Evolutionary conservation across 768 basidiomycete species (phyloP).

Genomic region (Pulveroboletus sp.): DNA sequence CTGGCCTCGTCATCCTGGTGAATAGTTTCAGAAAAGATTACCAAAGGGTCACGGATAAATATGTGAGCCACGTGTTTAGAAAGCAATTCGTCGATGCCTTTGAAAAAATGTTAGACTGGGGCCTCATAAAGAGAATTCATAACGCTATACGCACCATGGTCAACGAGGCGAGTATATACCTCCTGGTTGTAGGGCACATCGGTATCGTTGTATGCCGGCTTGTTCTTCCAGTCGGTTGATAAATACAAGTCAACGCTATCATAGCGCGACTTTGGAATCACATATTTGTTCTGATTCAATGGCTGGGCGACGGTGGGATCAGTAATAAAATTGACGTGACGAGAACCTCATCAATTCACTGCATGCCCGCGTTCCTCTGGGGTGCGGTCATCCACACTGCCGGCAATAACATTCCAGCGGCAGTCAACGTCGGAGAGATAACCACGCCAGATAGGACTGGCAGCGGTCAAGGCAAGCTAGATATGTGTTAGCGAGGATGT

Average conservation of each 20-base stretch:
- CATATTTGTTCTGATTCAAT: constrained; percentile 63
- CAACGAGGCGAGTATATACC: constrained; percentile 66
- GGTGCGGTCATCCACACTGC: constrained; percentile 96
- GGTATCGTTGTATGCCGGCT: constrained; percentile 92
- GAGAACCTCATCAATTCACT: constrained; percentile 45
- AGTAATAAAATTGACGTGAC: constrained; percentile 2
- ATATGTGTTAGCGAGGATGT: constrained; percentile 1
- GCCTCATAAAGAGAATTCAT: background rate
- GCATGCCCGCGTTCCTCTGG: constrained; percentile 82
- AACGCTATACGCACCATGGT: constrained; percentile 53
- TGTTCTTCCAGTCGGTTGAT: constrained; percentile 79
- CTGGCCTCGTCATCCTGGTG: constrained; percentile 85
- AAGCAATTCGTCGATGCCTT: constrained; percentile 82
- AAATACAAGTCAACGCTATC: constrained; percentile 95
- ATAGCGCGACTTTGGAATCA: constrained; percentile 95
- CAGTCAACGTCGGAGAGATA: constrained; percentile 96
- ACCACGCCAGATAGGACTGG: constrained; percentile 92
- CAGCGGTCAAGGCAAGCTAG: constrained; percentile 90
- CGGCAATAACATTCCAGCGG: constrained; percentile 98
- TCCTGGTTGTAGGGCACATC: constrained; percentile 70
- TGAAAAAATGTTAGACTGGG: background rate
- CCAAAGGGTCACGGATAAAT: constrained; percentile 96
- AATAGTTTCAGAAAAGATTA: constrained; percentile 90
- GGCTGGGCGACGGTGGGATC: constrained; percentile 47
- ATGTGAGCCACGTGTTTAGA: constrained; percentile 92